Conservation (phyloP, 2,329 filamentous ascomycete genomes). For the Exophiala phaeomuriformis region DNA sequence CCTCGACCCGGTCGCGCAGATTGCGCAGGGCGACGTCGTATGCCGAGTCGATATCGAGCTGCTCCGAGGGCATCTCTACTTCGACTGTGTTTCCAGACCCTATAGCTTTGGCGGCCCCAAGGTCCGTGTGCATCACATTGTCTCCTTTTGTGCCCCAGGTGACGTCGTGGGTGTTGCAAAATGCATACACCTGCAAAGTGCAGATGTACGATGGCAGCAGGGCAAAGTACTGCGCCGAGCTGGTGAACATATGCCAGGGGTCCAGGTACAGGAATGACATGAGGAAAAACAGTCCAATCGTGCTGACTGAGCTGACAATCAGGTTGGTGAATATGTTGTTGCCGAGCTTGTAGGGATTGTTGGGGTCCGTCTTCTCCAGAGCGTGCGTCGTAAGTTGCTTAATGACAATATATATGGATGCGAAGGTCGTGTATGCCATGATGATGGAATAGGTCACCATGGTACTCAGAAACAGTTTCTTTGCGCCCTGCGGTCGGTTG, state of each 20-base stretch:
- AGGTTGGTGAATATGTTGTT: slow-evolving; percentile 93
- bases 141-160: slow-evolving; percentile 99
- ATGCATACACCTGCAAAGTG: slow-evolving; percentile 94
- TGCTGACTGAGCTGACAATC: slow-evolving; percentile 81
- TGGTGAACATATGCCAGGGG: slow-evolving; percentile 98
- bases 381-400: slow-evolving; percentile 59
- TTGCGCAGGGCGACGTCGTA: slow-evolving; percentile 97
- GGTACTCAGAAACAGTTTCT: slow-evolving; percentile 76
- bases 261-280: slow-evolving; percentile 96
- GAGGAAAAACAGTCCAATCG: slow-evolving; percentile 87
- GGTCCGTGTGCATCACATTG: slow-evolving; percentile 86
- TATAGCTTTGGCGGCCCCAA: slow-evolving; percentile 74
- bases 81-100: slow-evolving; percentile 67
- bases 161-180: slow-evolving; percentile 98
- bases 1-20: slow-evolving; percentile 84
- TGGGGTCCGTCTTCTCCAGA: slow-evolving; percentile 33
- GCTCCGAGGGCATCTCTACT: slow-evolving; percentile 94
- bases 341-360: slow-evolving; percentile 53
- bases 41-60: slow-evolving; percentile 94
- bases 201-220: slow-evolving; percentile 92
- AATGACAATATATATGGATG: slow-evolving; percentile 79
- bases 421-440: slow-evolving; percentile 93
- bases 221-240: slow-evolving; percentile 81
- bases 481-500: slow-evolving; percentile 89
- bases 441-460: slow-evolving; percentile 90